Evolutionary conservation across 805 yeast species (phyloP).

Genomic region (Candida methanosorbosa): DNA sequence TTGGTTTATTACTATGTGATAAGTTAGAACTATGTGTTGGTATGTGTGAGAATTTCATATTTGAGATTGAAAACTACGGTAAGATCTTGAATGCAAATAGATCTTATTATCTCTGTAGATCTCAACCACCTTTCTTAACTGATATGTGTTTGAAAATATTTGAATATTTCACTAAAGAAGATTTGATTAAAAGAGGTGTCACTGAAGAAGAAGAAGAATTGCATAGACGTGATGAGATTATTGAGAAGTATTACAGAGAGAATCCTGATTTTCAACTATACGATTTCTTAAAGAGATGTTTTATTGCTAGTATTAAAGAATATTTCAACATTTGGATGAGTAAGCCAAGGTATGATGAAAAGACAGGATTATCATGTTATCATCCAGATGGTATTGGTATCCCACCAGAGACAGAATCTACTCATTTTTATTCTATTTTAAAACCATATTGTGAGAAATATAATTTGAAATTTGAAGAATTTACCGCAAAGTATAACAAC

Average conservation of each 20-base stretch:
- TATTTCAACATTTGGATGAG: slow-evolving; percentile 74
- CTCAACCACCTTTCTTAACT: slow-evolving; percentile 95
- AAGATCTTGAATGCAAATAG: slow-evolving; percentile 92
- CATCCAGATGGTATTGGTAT: slow-evolving; percentile 89
- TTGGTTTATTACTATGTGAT: slow-evolving; percentile 68
- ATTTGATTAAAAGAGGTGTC: not conserved
- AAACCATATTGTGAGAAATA: slow-evolving; percentile 61
- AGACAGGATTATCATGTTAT: slow-evolving; percentile 78
- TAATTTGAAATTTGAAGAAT: slow-evolving; percentile 47
- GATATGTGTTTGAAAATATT: slow-evolving; percentile 78
- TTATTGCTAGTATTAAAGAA: slow-evolving; percentile 77
- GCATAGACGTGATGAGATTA: slow-evolving; percentile 5
- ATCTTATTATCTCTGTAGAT: slow-evolving; percentile 80
- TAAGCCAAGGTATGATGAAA: slow-evolving; percentile 62
- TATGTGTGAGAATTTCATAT: slow-evolving; percentile 87
- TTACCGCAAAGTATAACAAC: slow-evolving; percentile 60
- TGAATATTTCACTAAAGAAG: slow-evolving; percentile 33
- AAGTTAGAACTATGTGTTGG: slow-evolving; percentile 70
- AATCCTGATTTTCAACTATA: too few species aligned
- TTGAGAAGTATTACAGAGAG: slow-evolving; percentile 37
- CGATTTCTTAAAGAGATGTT: slow-evolving; percentile 57
- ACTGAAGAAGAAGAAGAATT: slow-evolving; percentile 23
- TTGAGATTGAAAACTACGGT: slow-evolving; percentile 84
- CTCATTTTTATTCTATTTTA: slow-evolving; percentile 73
- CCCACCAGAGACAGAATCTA: slow-evolving; percentile 93